Base-by-base conservation (phyloP, 495 filamentous ascomycete species). In the Penicillium soppii region DNA sequence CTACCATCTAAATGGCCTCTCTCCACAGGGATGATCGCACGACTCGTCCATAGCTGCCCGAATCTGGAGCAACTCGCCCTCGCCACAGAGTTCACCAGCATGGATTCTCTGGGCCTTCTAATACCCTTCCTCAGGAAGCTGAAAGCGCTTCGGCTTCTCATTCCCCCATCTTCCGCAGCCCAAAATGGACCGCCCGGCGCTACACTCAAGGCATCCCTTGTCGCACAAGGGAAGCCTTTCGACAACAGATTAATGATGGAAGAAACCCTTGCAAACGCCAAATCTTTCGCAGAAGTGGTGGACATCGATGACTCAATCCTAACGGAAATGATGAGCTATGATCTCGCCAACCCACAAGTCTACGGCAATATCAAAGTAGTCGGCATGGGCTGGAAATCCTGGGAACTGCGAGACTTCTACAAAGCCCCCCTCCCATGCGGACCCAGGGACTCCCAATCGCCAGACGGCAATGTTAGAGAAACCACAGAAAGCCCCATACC, bases 1-100 rank as follows among this genome's bases (percentile, higher is more conserved):
- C 73, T 86, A 4, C 71, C 72, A n/a, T 74, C 81, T 7, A 72
- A 72, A 32, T 86, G 81, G 82, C 66, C 70, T 12, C 70, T 86
- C 1, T 73, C 71, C 22, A 63, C 67, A 15, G 64, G 66, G 27
- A 72, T 75, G 29, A 65, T 86, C 29, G 72, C 70, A 4, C 72
- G 71, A 8, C 63, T 86, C 21, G 75, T 81, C 12, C 73, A 76
- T 32, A 62, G 57, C 20, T 83, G 81, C 51, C 82, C 80, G 3
- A 77, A 84, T 43, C 61, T 85, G 16, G 81, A 85, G 53, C 81
- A 86, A 55, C 62, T 86, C 7, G 73, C 62, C 30, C 59, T 80
- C n/a, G 75, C 75, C 20, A 69, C 72, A 7, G 75, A 79, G 2
- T 57, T 69, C 6, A 62, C 62, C 15, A 68, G 66, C 46, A 65